Evolutionary conservation across 1,284 basidiomycete genomes (phyloP), one percentile per base, ranked within the genome.

Genomic region (Porodaedalea pini): DNA sequence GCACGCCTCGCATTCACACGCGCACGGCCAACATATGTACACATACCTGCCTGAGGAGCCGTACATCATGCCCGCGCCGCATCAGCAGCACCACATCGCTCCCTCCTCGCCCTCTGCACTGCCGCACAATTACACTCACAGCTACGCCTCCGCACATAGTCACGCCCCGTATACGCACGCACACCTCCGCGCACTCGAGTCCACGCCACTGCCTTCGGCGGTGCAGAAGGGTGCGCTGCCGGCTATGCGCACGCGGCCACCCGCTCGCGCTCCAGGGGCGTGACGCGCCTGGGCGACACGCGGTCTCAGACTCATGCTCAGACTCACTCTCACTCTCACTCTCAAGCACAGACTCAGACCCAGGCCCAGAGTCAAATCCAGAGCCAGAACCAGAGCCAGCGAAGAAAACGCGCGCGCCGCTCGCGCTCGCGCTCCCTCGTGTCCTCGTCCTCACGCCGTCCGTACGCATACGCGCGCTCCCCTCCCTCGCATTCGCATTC

Each of bases 241-340:
- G 8, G 34, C 57, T 6, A 32, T 41, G 29, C 57, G 53, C 34
- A 41, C 36, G 29, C 61, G 37, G n/a, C 48, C 45, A 19, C 54
- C n/a, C 11, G 48, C 10, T 56, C 60, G 11, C 45, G 43, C 62
- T 60, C 56, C 64, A 64, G 60, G 63, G 64, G 29, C 29, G 25
- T 15, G n/a, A 25, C 25, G 11, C 45, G 45, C 10, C 45, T 31
- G 3, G 13, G 25, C 44, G 41, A 34, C n/a, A 23, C 37, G 19
- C 49, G 25, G 68, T 72, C 62, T 65, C 69, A 47, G 70, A 36
- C 51, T 2, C 41, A 72, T 65, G 64, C 71, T 48, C 69, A 69
- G 43, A 63, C 70, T n/a, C 65, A 68, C 40, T 68, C 63, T 40
- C 74, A 75, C 67, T 76, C 48, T 77, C 77, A 29, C 75, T 77